phyloP scores from a whole-genome alignment of 1,284 basidiomycete species.

The Malassezia dermatis region DNA sequence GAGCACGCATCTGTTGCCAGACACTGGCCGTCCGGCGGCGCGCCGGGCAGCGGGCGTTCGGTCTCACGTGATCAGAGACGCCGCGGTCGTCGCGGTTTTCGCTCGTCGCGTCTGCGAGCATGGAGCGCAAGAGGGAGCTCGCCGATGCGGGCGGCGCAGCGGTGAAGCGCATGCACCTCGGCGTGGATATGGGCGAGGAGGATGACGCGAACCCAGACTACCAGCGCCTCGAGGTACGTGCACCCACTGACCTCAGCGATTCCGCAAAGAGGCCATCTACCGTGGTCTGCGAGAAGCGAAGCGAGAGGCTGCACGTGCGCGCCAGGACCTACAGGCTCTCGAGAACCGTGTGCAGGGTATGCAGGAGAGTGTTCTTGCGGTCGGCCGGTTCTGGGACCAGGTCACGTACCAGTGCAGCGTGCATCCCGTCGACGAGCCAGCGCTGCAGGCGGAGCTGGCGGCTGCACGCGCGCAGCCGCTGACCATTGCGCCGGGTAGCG shows the following conservation, averaged over 20 bases:
- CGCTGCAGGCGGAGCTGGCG: constrained; percentile 10
- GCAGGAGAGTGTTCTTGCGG: constrained; percentile 20
- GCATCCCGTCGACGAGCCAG: constrained; percentile 21
- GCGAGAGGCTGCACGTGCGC: constrained; percentile 23
- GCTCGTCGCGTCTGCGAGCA: constrained; percentile 8
- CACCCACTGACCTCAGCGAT: constrained; percentile 23
- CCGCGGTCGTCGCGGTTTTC: not conserved
- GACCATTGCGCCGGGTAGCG: not conserved
- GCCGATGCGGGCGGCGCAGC: constrained; percentile 5
- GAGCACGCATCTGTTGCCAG: not conserved
- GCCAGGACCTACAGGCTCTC: not conserved
- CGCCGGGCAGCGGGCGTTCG: not conserved
- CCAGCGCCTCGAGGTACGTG: constrained; percentile 23
- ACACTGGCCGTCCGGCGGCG: not conserved
- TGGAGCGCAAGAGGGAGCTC: constrained; percentile 32
- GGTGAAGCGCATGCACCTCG: constrained; percentile 15
- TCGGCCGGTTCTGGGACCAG: constrained; percentile 31
- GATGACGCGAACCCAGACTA: constrained; percentile 21
- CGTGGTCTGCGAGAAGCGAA: constrained; percentile 32
- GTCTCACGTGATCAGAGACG: not conserved
- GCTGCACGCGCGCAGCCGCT: constrained; percentile 6
- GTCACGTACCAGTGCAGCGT: constrained; percentile 20
- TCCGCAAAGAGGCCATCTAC: constrained; percentile 43
- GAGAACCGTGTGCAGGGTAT: constrained; percentile 14
- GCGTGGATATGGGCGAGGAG: constrained; percentile 22